These are phyloP conservation scores for Xylaria sp. DNA, from an alignment of 2,329 filamentous ascomycete genomes.

Conservation along the genomic window DNA sequence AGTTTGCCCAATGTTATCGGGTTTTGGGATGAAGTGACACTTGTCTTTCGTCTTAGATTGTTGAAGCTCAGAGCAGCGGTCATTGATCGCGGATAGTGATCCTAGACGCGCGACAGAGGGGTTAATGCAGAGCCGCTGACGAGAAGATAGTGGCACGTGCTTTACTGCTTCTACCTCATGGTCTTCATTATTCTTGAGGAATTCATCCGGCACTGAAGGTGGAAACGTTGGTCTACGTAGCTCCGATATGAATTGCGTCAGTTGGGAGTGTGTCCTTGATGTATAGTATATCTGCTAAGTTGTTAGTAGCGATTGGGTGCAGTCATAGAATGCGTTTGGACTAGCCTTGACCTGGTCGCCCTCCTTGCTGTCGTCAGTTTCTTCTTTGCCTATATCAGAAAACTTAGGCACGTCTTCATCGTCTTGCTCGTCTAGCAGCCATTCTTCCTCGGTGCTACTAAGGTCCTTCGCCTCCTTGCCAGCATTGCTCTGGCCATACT, in stretches of 20 bases:
- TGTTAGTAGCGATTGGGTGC: constrained; percentile 4
- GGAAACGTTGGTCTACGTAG: constrained; percentile 81
- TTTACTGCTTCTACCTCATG: constrained; percentile 71
- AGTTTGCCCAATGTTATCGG: constrained; percentile 76
- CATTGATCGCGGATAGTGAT: constrained; percentile 85
- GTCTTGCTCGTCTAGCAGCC: constrained; percentile 77
- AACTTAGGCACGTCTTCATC: constrained; percentile 54
- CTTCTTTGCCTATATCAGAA: constrained; percentile 74
- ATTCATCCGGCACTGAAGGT: constrained; percentile 67
- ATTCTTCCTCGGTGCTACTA: constrained; percentile 67
- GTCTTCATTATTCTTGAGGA: constrained; percentile 47
- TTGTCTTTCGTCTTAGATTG: constrained; percentile 73
- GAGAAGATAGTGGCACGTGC: constrained; percentile 83
- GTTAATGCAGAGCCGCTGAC: constrained; percentile 92
- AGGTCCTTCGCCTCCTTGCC: constrained; percentile 32
- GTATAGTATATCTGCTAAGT: constrained; percentile 80
- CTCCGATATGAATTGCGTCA: constrained; percentile 88
- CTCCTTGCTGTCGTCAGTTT: constrained; percentile 54
- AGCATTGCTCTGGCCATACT: constrained; percentile 51
- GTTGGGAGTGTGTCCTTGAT: constrained; percentile 90
- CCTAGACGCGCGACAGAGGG: constrained; percentile 77
- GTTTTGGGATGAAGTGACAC: constrained; percentile 81
- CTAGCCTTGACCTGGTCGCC: constrained; percentile 69
- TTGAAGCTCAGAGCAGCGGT: constrained; percentile 90
- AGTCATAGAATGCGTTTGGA: not conserved